These are phyloP conservation scores for Boletus tylopilopsis DNA, from an alignment of 768 basidiomycete genomes.

Conservation along the genomic window DNA sequence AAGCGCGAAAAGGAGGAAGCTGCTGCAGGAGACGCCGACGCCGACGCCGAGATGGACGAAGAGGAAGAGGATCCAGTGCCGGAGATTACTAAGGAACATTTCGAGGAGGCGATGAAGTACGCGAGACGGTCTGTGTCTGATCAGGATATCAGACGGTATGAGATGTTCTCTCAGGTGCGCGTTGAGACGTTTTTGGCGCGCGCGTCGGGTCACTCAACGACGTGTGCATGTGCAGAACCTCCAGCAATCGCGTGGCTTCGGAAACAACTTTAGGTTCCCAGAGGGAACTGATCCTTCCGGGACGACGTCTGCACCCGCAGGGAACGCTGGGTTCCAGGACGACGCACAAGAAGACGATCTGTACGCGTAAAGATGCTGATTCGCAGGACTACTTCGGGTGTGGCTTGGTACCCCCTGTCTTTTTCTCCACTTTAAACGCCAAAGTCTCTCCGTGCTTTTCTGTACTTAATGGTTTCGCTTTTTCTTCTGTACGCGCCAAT, in stretches of 20 bases:
- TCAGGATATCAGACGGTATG: slow-evolving; percentile 94
- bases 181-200: not conserved
- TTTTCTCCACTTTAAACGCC: not conserved
- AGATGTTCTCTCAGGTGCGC: slow-evolving; percentile 91
- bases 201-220: not conserved
- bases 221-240: slow-evolving; percentile 55
- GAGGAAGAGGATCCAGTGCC: slow-evolving; percentile 87
- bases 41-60: slow-evolving; percentile 69
- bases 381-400: not conserved
- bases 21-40: slow-evolving; percentile 51
- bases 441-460: not conserved
- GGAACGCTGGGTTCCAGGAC: slow-evolving; percentile 79
- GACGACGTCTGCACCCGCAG: slow-evolving; percentile 41
- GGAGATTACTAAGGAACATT: slow-evolving; percentile 85
- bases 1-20: slow-evolving; percentile 79
- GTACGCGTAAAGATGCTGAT: slow-evolving; percentile 56
- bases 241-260: slow-evolving; percentile 89
- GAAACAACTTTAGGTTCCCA: slow-evolving; percentile 98
- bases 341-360: slow-evolving; percentile 88
- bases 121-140: slow-evolving; percentile 97
- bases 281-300: slow-evolving; percentile 49
- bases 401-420: not conserved
- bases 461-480: slow-evolving; percentile 1
- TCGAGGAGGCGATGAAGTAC: slow-evolving; percentile 98
- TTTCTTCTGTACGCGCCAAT: slow-evolving; percentile 3